Evolutionary conservation across 148 eudicot genomes (phyloP), one percentile per base, ranked within the genome.

Genomic region (Rhododendron ferrugineum): DNA sequence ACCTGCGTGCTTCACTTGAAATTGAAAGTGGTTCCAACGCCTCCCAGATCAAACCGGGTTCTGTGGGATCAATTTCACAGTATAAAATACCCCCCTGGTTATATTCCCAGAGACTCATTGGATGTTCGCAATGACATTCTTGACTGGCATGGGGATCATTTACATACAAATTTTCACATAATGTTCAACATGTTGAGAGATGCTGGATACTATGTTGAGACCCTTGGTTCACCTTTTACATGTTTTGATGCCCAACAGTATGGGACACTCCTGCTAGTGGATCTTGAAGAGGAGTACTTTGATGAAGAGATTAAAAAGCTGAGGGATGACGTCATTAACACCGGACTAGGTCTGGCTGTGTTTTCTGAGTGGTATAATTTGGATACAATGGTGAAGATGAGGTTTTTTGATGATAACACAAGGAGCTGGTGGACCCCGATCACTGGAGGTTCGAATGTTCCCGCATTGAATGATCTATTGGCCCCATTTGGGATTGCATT

Each of bases 381-480:
- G 82, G 99, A 97, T 66, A 91, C 95, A 8, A 97, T 97, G 98
- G 91, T 94, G 85, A 97, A 95, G 82, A 95, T 97, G 99, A 92
- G 95, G 83, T 95, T 95, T 89, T 97, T 97, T 89, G 99, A 97
- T 86, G 99, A 95, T 87, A 97, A 95, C 89, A 97, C 99, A 6
- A 87, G 99, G 87, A 97, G 99, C 90, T 95, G 98, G 98, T 97
- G 99, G 99, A 97, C 96, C 83, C 98, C 99, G 5, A 93, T 97
- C 66, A 94, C 99, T 85, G 99, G 98, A 34, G 99, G 99, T 81
- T 92, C 98, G 10, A 97, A 97, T 90, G 85, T 97, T 79, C 99
- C 99, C 50, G 99, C 99, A 83, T 85, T 97, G 72, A 97, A 97
- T 90, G 98, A 94, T 89, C 98, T 97, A 80, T 92, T 97, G 94